These are phyloP conservation scores for Sergeia podlipaevii DNA, from an alignment of 208 protist genomes.

Conservation along the genomic window DNA sequence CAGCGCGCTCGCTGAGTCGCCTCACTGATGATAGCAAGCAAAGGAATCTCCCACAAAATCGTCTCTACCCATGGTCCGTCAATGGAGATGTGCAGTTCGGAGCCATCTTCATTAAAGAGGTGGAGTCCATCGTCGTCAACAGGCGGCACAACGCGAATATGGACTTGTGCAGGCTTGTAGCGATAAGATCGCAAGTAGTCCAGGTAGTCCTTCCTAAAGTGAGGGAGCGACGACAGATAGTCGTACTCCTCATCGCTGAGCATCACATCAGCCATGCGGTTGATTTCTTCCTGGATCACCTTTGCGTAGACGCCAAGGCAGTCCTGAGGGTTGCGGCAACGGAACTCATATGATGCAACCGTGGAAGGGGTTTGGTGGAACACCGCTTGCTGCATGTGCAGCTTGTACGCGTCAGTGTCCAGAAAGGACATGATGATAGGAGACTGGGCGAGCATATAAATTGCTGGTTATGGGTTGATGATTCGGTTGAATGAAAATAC, in stretches of 20 bases:
- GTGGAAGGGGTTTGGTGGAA: slow-evolving; percentile 65
- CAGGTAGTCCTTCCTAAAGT: slow-evolving; percentile 75
- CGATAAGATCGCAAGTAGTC: slow-evolving; percentile 76
- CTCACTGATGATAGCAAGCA: slow-evolving; percentile 82
- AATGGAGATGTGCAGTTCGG: slow-evolving; percentile 54
- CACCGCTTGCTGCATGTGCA: slow-evolving; percentile 90
- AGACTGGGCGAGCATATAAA: neutral
- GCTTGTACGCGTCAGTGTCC: slow-evolving; percentile 89
- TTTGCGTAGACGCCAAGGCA: slow-evolving; percentile 68
- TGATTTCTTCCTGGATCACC: slow-evolving; percentile 45
- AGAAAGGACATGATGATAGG: slow-evolving; percentile 81
- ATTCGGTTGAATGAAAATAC: too few species aligned
- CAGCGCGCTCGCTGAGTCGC: slow-evolving; percentile 54
- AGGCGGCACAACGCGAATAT: slow-evolving; percentile 32
- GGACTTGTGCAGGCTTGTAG: slow-evolving; percentile 77
- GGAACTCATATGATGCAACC: slow-evolving; percentile 57
- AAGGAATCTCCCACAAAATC: slow-evolving; percentile 86
- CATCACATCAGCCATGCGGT: slow-evolving; percentile 22
- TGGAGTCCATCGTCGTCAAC: neutral
- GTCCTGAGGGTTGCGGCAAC: slow-evolving; percentile 70
- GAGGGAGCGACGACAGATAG: slow-evolving; percentile 63
- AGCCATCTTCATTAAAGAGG: slow-evolving; percentile 31
- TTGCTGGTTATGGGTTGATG: too few species aligned
- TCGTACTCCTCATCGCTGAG: slow-evolving; percentile 64
- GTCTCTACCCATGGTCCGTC: slow-evolving; percentile 84